These are phyloP conservation scores for Phytophthora sp. DNA, from an alignment of 352 stramenopile species.

Conservation along the genomic window DNA sequence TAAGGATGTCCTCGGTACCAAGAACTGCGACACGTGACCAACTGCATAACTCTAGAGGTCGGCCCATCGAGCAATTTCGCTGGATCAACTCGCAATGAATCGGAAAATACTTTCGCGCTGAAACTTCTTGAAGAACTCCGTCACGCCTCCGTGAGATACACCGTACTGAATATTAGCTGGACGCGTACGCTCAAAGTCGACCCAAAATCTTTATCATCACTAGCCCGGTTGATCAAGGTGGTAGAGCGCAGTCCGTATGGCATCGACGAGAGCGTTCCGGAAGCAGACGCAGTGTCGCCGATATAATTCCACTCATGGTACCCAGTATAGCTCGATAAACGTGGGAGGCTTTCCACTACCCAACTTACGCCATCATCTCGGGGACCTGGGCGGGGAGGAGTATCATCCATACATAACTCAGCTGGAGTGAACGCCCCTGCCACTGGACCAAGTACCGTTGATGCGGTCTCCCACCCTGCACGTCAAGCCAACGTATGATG, in stretches of 20 bases:
- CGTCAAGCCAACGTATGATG: not conserved
- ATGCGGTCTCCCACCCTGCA: not conserved
- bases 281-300: not conserved
- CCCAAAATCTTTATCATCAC: constrained; percentile 11
- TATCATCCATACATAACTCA: constrained; percentile 19
- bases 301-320: not conserved
- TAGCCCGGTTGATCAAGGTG: not conserved
- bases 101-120: not conserved
- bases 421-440: not conserved
- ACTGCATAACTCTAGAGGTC: too few relatives aligned
- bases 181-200: not conserved
- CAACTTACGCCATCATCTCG: not conserved
- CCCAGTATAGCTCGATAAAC: not conserved
- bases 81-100: not conserved
- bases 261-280: constrained; percentile 3
- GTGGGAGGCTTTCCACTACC: not conserved
- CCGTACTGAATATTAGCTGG: not conserved
- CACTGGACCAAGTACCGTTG: constrained; percentile 13
- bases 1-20: not conserved
- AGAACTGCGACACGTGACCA: not conserved
- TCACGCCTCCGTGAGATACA: not conserved
- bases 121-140: constrained; percentile 10
- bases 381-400: not conserved
- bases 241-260: not conserved
- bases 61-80: not conserved